Percentiles rank a stretch among this genome's conserved stretches.
Evolutionary conservation across 495 filamentous ascomycete genomes (phyloP).

Genomic region (Penicillium mononematosum): DNA sequence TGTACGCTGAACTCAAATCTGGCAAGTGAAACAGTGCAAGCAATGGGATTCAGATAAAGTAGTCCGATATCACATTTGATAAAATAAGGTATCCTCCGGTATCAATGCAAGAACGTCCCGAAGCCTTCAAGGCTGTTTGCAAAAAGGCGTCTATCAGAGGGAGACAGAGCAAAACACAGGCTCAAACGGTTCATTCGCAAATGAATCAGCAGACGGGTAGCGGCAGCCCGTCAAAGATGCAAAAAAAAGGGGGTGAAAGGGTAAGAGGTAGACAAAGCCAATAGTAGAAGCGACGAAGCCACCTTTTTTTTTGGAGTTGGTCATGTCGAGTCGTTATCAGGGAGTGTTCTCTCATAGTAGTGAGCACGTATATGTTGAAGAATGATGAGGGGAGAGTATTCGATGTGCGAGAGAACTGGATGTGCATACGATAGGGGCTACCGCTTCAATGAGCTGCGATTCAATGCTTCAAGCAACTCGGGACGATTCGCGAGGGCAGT

Average conservation of each 20-base stretch:
- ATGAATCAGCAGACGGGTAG: slow-evolving; percentile 10
- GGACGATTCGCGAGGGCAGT: slow-evolving; percentile 73
- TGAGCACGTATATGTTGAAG: slow-evolving; percentile 7
- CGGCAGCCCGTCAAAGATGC: slow-evolving; percentile 19
- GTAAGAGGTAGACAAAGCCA: slow-evolving; percentile 19
- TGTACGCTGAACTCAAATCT: neutral
- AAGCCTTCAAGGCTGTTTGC: slow-evolving; percentile 7
- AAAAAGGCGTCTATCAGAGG: slow-evolving; percentile 7
- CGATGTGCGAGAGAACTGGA: slow-evolving; percentile 17
- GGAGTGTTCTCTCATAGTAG: slow-evolving; percentile 16
- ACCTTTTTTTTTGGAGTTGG: slow-evolving; percentile 27
- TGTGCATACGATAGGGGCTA: slow-evolving; percentile 33
- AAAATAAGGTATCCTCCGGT: slow-evolving; percentile 1
- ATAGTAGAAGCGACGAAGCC: slow-evolving; percentile 29
- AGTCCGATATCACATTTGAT: slow-evolving; percentile 1
- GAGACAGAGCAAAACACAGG: slow-evolving; percentile 11
- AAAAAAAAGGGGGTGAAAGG: neutral
- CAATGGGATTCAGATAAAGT: slow-evolving; percentile 11
- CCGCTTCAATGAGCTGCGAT: slow-evolving; percentile 71
- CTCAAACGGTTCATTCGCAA: slow-evolving; percentile 1
- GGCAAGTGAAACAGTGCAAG: neutral
- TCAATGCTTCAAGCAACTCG: slow-evolving; percentile 83
- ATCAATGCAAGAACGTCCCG: slow-evolving; percentile 2
- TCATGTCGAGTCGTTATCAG: slow-evolving; percentile 43
- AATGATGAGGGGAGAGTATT: neutral